A percentile compares a stretch with the other conserved stretches of the same genome.
Conservation (phyloP, 1,284 basidiomycete genomes). For the Puccinia hordei region DNA sequence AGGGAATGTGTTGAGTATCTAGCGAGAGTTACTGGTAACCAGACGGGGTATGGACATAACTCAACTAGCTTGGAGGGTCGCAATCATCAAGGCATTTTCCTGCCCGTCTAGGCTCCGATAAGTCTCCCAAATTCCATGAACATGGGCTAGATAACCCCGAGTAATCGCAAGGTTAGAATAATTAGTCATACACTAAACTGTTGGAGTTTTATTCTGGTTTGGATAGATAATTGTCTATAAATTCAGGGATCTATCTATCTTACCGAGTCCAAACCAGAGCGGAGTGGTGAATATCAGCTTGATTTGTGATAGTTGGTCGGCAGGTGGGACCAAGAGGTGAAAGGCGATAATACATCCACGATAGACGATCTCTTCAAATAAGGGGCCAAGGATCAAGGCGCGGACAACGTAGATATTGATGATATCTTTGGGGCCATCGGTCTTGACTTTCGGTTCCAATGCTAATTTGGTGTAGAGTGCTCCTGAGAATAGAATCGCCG, state of each 20-base stretch:
- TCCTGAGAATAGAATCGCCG: slow-evolving; percentile 78
- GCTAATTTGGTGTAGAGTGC: slow-evolving; percentile 73
- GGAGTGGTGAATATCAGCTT: slow-evolving; percentile 78
- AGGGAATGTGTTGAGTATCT: not conserved
- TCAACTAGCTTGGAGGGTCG: slow-evolving; percentile 7
- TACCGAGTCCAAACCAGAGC: slow-evolving; percentile 74
- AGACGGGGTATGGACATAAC: not conserved
- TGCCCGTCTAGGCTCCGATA: slow-evolving; percentile 74
- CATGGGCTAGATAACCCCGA: slow-evolving; percentile 66
- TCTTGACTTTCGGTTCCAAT: slow-evolving; percentile 68
- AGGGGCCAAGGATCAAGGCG: slow-evolving; percentile 69
- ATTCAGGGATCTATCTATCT: not conserved
- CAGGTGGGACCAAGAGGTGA: slow-evolving; percentile 70
- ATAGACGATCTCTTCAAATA: slow-evolving; percentile 92
- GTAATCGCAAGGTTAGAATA: not conserved
- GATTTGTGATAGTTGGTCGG: slow-evolving; percentile 56
- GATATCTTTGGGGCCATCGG: slow-evolving; percentile 45
- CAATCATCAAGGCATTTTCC: slow-evolving; percentile 2
- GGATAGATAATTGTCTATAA: not conserved
- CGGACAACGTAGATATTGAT: slow-evolving; percentile 70
- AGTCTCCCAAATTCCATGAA: slow-evolving; percentile 84
- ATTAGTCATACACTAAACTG: not conserved
- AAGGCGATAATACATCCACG: slow-evolving; percentile 77
- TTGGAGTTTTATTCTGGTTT: too few relatives aligned
- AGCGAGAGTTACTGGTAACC: not conserved